Base-by-base conservation (phyloP, 441 rosid species). In the Pelargonium cotyledonis region DNA sequence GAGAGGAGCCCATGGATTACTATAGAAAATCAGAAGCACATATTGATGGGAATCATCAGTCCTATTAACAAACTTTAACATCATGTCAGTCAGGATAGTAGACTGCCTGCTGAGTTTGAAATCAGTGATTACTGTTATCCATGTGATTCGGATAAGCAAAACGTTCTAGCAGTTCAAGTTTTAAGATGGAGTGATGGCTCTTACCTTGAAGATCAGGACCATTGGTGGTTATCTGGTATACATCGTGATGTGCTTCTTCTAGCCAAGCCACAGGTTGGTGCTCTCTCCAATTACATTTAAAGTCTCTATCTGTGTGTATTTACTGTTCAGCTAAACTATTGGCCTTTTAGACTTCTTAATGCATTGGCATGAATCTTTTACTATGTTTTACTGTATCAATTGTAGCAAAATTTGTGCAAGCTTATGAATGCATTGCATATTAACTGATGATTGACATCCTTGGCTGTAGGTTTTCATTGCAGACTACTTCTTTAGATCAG, bases 131-230 rank as follows among this genome's bases (percentile, higher is more conserved):
- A 84, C 77, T 95, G 98, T 77, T 79, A 88, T 80, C 86, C 91
- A 38, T 84, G 81, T 74, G 87, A 79, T 75, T 85, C 95, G 16
- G 88, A 83, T 21, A 89, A 95, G 79, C 81, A 84, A 72, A 95
- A 92, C 77, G 88, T 92, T 79, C 80, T 95, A 69, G 97, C 99
- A 18, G 97, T 95, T 77, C 97, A 95, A 86, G 99, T 95, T 65
- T 79, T 85, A 74, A 87, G 99, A 86, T 95, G 99, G 99, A 87
- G 99, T 80, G 97, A 95, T 85, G 99, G 98, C 65, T 88, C 99
- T 72, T 95, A 92, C 80, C 98, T 95, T 72, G 99, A 95, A 84
- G 99, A 91, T 85, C 99, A 92, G 85, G 99, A 95, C 83, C 99
- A 95, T 74, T 95, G 99, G 99, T 78, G 98, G 98, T 80, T 95